A percentile compares a stretch with the other conserved stretches of the same genome.
phyloP scores from a whole-genome alignment of 441 rosid species.

The Francoa sonchifolia region DNA sequence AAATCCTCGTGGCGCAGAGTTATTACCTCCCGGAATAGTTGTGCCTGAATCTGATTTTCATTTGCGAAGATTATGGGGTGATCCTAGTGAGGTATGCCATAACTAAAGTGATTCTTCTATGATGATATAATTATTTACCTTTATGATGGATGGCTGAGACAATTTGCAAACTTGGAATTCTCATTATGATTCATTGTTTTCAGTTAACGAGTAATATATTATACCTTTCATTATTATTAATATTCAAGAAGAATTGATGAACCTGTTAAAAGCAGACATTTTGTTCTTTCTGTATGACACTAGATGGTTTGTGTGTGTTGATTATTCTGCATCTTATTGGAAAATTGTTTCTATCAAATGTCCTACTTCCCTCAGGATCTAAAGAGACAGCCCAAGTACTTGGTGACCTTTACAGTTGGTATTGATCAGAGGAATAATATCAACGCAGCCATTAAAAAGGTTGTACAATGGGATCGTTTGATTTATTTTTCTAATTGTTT shows the following conservation, averaged over 20 bases:
- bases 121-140: not conserved
- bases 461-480: conserved; percentile 11
- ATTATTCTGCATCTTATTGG: too few relatives aligned
- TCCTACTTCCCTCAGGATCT: conserved; percentile 38
- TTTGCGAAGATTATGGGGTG: conserved; percentile 87
- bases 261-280: not conserved
- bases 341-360: not conserved
- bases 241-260: too few relatives aligned
- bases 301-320: not conserved
- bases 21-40: conserved; percentile 74
- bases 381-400: conserved; percentile 51
- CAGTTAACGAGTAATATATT: conserved; percentile 3
- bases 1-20: conserved; percentile 89
- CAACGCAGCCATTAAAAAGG: conserved; percentile 53
- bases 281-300: too few relatives aligned
- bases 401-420: conserved; percentile 61
- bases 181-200: conserved; percentile 1
- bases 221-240: too few relatives aligned
- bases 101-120: too few relatives aligned
- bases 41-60: conserved; percentile 64
- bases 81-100: conserved; percentile 66
- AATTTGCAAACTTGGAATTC: not conserved
- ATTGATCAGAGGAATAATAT: conserved; percentile 39
- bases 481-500: conserved; percentile 4
- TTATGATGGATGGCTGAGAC: not conserved